Conservation (phyloP, 2,329 filamentous ascomycete genomes). For the Phialophora chinensis region DNA sequence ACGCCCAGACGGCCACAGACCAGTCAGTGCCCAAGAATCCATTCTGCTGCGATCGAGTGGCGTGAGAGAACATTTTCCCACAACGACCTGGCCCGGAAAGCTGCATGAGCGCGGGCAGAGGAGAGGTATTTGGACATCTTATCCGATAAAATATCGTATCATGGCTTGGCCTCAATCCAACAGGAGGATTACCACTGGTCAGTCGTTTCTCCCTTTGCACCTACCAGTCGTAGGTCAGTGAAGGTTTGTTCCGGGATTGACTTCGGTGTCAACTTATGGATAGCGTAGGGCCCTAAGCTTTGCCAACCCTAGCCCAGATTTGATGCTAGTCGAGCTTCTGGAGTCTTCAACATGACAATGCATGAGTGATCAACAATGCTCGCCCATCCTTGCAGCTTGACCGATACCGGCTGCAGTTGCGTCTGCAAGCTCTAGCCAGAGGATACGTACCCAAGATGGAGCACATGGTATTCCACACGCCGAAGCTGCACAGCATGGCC, state of each 20-base stretch:
- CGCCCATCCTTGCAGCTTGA: background rate
- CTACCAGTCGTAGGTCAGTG: conserved; percentile 2
- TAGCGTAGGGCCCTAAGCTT: background rate
- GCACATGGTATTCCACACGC: background rate
- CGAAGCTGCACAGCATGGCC: background rate
- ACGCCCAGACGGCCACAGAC: background rate
- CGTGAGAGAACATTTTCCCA: background rate
- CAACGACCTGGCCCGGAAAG: background rate
- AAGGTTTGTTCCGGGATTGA: background rate
- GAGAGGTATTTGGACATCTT: background rate
- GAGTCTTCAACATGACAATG: background rate
- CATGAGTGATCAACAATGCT: background rate
- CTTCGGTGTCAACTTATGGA: background rate
- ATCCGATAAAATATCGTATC: background rate
- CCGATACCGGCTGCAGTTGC: conserved; percentile 10
- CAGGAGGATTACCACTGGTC: background rate
- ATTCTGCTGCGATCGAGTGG: background rate
- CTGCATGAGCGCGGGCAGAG: background rate
- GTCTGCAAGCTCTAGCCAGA: background rate
- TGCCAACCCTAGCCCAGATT: background rate
- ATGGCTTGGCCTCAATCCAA: background rate
- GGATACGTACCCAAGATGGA: background rate
- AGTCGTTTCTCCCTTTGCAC: background rate
- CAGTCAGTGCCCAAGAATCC: background rate
- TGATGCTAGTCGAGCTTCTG: background rate